Evolutionary conservation across 2,329 filamentous ascomycete genomes (phyloP).

Genomic region (Fusarium nematophilum): DNA sequence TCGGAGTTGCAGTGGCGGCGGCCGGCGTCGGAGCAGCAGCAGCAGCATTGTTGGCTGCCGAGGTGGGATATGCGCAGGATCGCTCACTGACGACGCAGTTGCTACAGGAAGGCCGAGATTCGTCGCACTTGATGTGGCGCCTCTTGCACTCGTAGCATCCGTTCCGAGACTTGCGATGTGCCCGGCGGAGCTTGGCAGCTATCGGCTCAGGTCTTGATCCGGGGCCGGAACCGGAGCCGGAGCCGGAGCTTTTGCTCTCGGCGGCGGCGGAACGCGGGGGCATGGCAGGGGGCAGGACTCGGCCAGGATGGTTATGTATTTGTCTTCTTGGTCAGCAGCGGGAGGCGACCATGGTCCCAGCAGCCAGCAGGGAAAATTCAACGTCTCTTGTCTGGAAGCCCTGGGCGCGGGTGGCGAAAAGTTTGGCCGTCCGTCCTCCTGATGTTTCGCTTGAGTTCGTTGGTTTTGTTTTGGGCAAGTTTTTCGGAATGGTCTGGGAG

Average conservation of each 20-base stretch:
- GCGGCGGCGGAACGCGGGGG: slow-evolving; percentile 29
- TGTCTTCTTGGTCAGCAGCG: slow-evolving; percentile 7
- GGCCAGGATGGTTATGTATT: slow-evolving; percentile 3
- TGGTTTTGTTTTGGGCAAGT: slow-evolving; percentile 5
- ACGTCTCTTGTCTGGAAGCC: not conserved
- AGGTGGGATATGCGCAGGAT: slow-evolving; percentile 49
- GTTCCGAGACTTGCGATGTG: slow-evolving; percentile 55
- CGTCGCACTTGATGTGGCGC: slow-evolving; percentile 57
- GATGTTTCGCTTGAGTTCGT: too few species aligned
- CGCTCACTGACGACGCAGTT: slow-evolving; percentile 54
- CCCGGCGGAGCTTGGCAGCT: slow-evolving; percentile 48
- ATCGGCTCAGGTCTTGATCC: too few species aligned
- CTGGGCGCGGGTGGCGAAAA: not conserved
- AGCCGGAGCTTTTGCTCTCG: slow-evolving; percentile 24
- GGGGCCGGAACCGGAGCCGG: slow-evolving; percentile 27
- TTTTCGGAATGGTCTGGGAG: not conserved
- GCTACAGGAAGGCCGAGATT: slow-evolving; percentile 53
- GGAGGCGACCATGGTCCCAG: slow-evolving; percentile 14
- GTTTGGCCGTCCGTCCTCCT: not conserved
- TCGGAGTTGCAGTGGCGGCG: slow-evolving; percentile 14
- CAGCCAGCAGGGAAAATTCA: not conserved
- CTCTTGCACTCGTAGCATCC: slow-evolving; percentile 55
- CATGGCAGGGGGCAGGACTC: slow-evolving; percentile 21
- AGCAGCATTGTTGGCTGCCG: slow-evolving; percentile 1
- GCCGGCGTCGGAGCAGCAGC: slow-evolving; percentile 15